Percentiles rank a stretch among this genome's conserved stretches.
Evolutionary conservation across 2,329 filamentous ascomycete genomes (phyloP).

Genomic region (Fusarium sororula): DNA sequence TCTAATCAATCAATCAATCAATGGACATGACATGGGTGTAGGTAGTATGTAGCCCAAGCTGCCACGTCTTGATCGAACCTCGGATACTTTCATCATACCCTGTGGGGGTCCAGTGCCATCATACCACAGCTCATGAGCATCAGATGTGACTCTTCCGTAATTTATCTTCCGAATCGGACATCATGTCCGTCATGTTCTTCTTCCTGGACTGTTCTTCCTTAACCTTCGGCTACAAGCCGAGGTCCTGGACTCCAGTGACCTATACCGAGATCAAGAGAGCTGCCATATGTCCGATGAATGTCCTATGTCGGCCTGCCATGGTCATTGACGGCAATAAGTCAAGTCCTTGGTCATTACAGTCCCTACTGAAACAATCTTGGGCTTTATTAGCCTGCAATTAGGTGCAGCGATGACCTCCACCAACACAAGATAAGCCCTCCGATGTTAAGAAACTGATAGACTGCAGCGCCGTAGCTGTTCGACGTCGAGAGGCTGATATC

Average conservation of each 20-base stretch:
- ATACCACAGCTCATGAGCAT: neutral
- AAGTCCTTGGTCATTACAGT: neutral
- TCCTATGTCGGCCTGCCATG: neutral
- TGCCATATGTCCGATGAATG: conserved; percentile 21
- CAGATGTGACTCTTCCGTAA: neutral
- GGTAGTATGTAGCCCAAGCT: neutral
- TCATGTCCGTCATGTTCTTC: neutral
- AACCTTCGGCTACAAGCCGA: conserved; percentile 27
- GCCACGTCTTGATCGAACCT: neutral
- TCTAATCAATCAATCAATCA: neutral
- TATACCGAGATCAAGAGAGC: neutral
- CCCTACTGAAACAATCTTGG: neutral
- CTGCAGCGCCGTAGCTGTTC: neutral
- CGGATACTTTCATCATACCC: neutral
- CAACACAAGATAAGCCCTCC: neutral
- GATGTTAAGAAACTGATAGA: neutral
- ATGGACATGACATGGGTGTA: neutral
- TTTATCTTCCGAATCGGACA: conserved; percentile 13
- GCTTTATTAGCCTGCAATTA: neutral
- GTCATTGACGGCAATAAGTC: neutral
- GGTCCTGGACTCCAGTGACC: conserved; percentile 3
- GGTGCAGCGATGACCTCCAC: neutral
- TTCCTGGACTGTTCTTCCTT: neutral
- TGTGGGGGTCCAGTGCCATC: neutral
- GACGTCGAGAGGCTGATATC: neutral